Percentiles rank a stretch among this genome's conserved stretches.
These are phyloP conservation scores for Trichoderma aggressivum DNA, from an alignment of 2,329 filamentous ascomycete species.

Conservation along the genomic window DNA sequence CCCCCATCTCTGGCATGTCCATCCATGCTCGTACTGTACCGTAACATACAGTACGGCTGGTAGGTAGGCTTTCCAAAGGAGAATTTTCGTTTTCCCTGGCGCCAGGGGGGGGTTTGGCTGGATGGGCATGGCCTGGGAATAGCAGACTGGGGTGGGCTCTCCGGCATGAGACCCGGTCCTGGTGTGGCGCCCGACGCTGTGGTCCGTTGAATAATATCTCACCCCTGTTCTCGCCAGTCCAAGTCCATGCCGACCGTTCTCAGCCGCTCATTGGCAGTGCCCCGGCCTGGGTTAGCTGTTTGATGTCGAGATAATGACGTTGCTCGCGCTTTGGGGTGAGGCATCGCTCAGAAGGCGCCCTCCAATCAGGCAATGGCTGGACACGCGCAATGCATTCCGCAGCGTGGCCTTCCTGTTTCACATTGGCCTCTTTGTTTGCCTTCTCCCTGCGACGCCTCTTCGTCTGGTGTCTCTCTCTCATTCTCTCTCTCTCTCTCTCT, in stretches of 20 bases:
- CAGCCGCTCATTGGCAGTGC: constrained; percentile 13
- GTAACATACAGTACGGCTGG: no score
- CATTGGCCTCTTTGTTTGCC: constrained; percentile 7
- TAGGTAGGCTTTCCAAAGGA: constrained; percentile 4
- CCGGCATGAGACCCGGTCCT: constrained; percentile 16
- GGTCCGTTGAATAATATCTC: constrained; percentile 11
- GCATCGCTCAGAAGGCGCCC: constrained; percentile 3
- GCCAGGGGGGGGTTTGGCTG: background rate
- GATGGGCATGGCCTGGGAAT: constrained; percentile 8
- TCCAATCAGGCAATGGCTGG: constrained; percentile 10
- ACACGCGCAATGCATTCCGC: background rate
- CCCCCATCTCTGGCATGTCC: background rate
- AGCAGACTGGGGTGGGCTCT: constrained; percentile 5
- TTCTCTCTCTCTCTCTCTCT: no score
- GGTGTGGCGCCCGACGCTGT: constrained; percentile 18
- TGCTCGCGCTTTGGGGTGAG: constrained; percentile 5
- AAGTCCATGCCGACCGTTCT: constrained; percentile 13
- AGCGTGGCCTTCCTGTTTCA: constrained; percentile 11
- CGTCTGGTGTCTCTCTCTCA: background rate
- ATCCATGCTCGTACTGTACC: background rate
- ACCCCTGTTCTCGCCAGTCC: constrained; percentile 13
- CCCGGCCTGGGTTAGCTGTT: constrained; percentile 3
- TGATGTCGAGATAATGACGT: constrained; percentile 19
- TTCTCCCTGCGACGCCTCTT: background rate
- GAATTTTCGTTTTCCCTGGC: constrained; percentile 9